Conservation (phyloP, 2,329 filamentous ascomycete species). For the Claviceps cyperi region DNA sequence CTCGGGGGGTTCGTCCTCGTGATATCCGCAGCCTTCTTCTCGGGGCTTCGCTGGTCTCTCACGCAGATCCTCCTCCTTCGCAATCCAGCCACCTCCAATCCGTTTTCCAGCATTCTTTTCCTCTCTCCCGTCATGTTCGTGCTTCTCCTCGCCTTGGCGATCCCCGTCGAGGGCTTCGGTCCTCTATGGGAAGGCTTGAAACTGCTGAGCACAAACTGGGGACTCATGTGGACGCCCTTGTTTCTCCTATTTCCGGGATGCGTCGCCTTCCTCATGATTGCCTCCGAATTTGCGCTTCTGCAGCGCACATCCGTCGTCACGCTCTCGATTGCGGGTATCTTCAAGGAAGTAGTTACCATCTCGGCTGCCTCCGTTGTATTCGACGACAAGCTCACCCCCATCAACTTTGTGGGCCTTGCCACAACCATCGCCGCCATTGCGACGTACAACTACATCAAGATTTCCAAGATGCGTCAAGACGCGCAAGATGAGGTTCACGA, state of each 20-base stretch:
- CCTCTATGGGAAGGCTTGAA: slow-evolving; percentile 52
- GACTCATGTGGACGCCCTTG: slow-evolving; percentile 47
- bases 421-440: slow-evolving; percentile 78
- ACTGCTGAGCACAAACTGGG: slow-evolving; percentile 51
- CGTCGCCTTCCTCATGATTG: slow-evolving; percentile 92
- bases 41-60: slow-evolving; percentile 94
- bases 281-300: slow-evolving; percentile 86
- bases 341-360: slow-evolving; percentile 97
- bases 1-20: slow-evolving; percentile 78
- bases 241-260: slow-evolving; percentile 80
- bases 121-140: slow-evolving; percentile 95
- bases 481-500: slow-evolving; percentile 41
- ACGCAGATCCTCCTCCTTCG: slow-evolving; percentile 90
- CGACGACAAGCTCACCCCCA: slow-evolving; percentile 68
- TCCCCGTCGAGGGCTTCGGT: slow-evolving; percentile 70
- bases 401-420: slow-evolving; percentile 79
- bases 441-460: slow-evolving; percentile 91
- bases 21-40: slow-evolving; percentile 88
- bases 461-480: slow-evolving; percentile 72
- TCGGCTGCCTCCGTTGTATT: slow-evolving; percentile 77
- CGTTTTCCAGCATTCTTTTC: slow-evolving; percentile 94
- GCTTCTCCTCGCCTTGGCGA: slow-evolving; percentile 62
- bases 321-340: slow-evolving; percentile 90
- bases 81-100: slow-evolving; percentile 89
- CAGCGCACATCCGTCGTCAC: slow-evolving; percentile 94